Evolutionary conservation across 2,329 filamentous ascomycete genomes (phyloP).

Genomic region (Phialophora tarda): DNA sequence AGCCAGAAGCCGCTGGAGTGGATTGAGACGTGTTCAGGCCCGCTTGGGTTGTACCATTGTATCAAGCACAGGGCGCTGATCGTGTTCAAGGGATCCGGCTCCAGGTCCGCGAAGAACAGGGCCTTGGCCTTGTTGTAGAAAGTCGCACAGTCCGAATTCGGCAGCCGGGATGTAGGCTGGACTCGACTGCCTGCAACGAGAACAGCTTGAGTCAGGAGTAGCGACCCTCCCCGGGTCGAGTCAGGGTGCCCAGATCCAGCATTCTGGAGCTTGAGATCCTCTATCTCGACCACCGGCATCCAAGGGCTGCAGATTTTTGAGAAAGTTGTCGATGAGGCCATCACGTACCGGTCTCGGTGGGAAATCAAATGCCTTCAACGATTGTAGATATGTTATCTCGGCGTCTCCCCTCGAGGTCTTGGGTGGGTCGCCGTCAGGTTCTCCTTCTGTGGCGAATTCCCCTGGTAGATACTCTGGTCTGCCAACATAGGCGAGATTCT

Average conservation of each 20-base stretch:
- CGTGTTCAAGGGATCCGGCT: conserved; percentile 24
- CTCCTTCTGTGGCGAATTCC: too few species aligned
- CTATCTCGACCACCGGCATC: too few species aligned
- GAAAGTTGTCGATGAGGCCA: conserved; percentile 39
- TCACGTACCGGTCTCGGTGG: conserved; percentile 24
- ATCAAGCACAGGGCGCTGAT: conserved; percentile 18
- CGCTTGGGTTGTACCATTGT: conserved; percentile 29
- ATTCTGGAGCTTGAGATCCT: too few species aligned
- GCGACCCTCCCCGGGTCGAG: too few species aligned
- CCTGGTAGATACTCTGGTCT: conserved; percentile 11
- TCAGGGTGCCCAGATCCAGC: too few species aligned
- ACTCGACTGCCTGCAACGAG: too few species aligned
- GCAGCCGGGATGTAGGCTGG: conserved; percentile 11
- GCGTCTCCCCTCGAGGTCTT: not conserved
- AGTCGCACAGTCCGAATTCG: conserved; percentile 15
- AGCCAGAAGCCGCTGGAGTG: conserved; percentile 26
- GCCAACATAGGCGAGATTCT: conserved; percentile 8
- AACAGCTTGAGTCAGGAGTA: too few species aligned
- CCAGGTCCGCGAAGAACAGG: conserved; percentile 24
- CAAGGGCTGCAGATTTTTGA: conserved; percentile 43
- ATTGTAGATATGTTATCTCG: conserved; percentile 9
- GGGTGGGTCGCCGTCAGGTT: not conserved
- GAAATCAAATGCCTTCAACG: conserved; percentile 26
- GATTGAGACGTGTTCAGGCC: conserved; percentile 27
- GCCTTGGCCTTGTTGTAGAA: conserved; percentile 27